A percentile compares a stretch with the other conserved stretches of the same genome.
Evolutionary conservation across 23 red algal species (phyloP).

Genomic region (Cyanidioschyzon merolae): DNA sequence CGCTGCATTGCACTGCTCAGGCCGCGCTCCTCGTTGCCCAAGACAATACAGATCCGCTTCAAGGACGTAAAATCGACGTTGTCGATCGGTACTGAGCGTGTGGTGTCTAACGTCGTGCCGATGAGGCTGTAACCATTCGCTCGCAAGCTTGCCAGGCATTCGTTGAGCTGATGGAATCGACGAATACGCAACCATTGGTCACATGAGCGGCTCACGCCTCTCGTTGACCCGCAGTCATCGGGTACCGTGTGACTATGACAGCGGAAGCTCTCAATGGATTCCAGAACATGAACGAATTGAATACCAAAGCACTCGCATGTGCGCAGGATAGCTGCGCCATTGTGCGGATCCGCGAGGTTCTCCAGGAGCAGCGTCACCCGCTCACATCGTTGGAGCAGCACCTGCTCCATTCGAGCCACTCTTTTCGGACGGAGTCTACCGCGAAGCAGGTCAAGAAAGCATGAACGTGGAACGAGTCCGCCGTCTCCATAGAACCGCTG

Average conservation of each 20-base stretch:
- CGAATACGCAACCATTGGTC: slow-evolving; percentile 77
- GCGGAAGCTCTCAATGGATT: slow-evolving; percentile 67
- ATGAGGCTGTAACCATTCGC: slow-evolving; percentile 45
- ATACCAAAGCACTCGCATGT: slow-evolving; percentile 75
- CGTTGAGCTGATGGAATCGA: slow-evolving; percentile 47
- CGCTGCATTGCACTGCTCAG: slow-evolving; percentile 48
- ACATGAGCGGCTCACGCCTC: slow-evolving; percentile 59
- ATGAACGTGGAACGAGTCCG: slow-evolving; percentile 41
- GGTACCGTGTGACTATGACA: not conserved
- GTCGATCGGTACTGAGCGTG: slow-evolving; percentile 43
- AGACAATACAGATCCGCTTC: slow-evolving; percentile 59
- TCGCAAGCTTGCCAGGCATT: slow-evolving; percentile 46
- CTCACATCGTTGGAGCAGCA: slow-evolving; percentile 37
- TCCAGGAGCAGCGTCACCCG: slow-evolving; percentile 65
- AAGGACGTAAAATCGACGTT: slow-evolving; percentile 54
- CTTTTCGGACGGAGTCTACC: slow-evolving; percentile 43
- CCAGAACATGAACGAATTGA: slow-evolving; percentile 58
- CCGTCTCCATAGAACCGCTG: slow-evolving; percentile 37
- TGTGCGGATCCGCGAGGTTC: slow-evolving; percentile 71
- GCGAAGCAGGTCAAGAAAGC: slow-evolving; percentile 47
- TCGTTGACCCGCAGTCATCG: slow-evolving; percentile 16
- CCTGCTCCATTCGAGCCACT: slow-evolving; percentile 50
- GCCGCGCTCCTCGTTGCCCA: slow-evolving; percentile 90
- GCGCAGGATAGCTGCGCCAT: slow-evolving; percentile 71
- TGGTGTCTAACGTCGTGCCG: slow-evolving; percentile 56